Conservation (phyloP, 495 filamentous ascomycete genomes). For the Physcia stellaris region DNA sequence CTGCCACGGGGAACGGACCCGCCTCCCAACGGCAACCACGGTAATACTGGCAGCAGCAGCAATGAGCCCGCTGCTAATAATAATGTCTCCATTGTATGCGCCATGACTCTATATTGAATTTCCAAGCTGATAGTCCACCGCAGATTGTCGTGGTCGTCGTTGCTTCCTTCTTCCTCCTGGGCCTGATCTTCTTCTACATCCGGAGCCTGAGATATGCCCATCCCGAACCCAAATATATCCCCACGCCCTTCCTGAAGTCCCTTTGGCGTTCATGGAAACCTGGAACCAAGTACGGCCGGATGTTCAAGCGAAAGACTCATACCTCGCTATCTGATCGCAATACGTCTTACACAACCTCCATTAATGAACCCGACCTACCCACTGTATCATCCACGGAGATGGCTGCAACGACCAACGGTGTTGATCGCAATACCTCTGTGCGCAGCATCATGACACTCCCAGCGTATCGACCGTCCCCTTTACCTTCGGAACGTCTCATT, state of each 20-base stretch:
- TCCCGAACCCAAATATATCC: slow-evolving; percentile 42
- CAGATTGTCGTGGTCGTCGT: not conserved
- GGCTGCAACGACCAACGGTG: slow-evolving; percentile 17
- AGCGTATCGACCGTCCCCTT: slow-evolving; percentile 55
- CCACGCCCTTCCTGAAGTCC: slow-evolving; percentile 40
- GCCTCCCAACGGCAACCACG: no score
- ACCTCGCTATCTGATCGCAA: no score
- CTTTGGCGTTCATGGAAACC: slow-evolving; percentile 49
- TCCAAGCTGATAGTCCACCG: no score
- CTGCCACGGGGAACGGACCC: no score
- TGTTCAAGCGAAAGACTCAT: slow-evolving; percentile 15
- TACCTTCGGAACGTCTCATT: slow-evolving; percentile 69
- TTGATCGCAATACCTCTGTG: slow-evolving; percentile 75
- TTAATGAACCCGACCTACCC: not conserved
- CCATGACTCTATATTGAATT: no score
- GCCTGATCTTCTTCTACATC: slow-evolving; percentile 2
- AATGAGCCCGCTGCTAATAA: no score
- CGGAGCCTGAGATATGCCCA: not conserved
- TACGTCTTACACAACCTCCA: not conserved
- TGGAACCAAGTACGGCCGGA: slow-evolving; percentile 26
- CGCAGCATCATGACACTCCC: slow-evolving; percentile 89
- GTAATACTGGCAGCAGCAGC: no score
- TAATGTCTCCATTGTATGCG: no score
- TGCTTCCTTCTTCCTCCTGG: not conserved
- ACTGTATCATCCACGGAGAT: slow-evolving; percentile 14